These are phyloP conservation scores for Fusarium pseudonygamai DNA, from an alignment of 2,329 filamentous ascomycete species.

Conservation along the genomic window DNA sequence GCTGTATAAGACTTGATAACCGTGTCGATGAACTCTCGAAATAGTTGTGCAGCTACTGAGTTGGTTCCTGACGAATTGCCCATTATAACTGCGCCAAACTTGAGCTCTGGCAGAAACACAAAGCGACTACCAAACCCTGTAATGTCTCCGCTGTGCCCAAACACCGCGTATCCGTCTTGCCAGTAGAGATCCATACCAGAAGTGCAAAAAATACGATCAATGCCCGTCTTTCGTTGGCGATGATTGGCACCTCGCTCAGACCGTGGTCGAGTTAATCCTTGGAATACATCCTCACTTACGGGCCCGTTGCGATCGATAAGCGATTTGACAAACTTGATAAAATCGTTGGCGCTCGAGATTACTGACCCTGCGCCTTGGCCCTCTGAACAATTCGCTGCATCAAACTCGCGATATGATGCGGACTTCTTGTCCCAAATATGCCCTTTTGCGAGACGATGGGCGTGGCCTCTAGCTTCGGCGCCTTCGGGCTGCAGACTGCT, in stretches of 20 bases:
- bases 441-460: neutral
- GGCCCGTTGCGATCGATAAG: slow-evolving; percentile 39
- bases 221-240: slow-evolving; percentile 5
- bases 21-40: slow-evolving; percentile 36
- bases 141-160: slow-evolving; percentile 41
- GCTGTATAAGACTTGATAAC: neutral
- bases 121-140: slow-evolving; percentile 41
- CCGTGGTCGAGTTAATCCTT: slow-evolving; percentile 34
- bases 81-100: slow-evolving; percentile 41
- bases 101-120: slow-evolving; percentile 41
- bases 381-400: slow-evolving; percentile 33
- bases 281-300: slow-evolving; percentile 37
- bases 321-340: slow-evolving; percentile 43
- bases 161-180: slow-evolving; percentile 34
- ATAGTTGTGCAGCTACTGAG: slow-evolving; percentile 26
- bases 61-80: slow-evolving; percentile 37
- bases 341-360: slow-evolving; percentile 43
- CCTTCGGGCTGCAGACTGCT: neutral
- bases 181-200: slow-evolving; percentile 38
- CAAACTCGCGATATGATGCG: neutral
- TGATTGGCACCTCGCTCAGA: slow-evolving; percentile 24
- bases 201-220: slow-evolving; percentile 25
- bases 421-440: slow-evolving; percentile 17
- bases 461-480: neutral
- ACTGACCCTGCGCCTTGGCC: slow-evolving; percentile 45